Conservation (phyloP, 2,329 filamentous ascomycete genomes). For the Thielaviopsis euricoi region DNA sequence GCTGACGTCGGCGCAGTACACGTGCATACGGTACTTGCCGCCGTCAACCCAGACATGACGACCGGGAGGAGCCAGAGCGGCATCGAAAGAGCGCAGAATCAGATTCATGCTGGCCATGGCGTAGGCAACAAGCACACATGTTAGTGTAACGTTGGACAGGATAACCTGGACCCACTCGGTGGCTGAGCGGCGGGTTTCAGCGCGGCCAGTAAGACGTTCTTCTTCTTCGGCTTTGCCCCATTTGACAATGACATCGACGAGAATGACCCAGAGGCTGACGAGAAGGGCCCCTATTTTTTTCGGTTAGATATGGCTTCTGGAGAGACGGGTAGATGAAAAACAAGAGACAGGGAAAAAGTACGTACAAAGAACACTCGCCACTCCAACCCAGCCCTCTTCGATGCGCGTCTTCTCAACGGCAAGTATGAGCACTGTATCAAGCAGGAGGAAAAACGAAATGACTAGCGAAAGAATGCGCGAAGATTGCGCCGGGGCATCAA, state of each 20-base stretch:
- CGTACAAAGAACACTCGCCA: slow-evolving; percentile 57
- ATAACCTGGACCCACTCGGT: slow-evolving; percentile 74
- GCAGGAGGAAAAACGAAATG: slow-evolving; percentile 32
- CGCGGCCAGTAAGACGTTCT: slow-evolving; percentile 73
- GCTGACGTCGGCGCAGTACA: slow-evolving; percentile 46
- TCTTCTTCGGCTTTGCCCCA: slow-evolving; percentile 93
- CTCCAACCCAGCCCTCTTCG: slow-evolving; percentile 87
- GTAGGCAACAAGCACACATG: slow-evolving; percentile 49
- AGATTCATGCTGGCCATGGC: slow-evolving; percentile 67
- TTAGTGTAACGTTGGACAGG: slow-evolving; percentile 53
- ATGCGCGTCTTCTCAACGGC: slow-evolving; percentile 56
- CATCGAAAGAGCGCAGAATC: slow-evolving; percentile 64
- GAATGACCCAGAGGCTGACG: slow-evolving; percentile 62
- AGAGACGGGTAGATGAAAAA: background rate
- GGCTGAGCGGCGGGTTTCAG: slow-evolving; percentile 68
- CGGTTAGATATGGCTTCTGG: background rate
- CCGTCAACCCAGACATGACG: slow-evolving; percentile 66
- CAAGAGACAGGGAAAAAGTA: slow-evolving; percentile 4
- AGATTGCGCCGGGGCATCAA: slow-evolving; percentile 63
- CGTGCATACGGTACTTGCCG: slow-evolving; percentile 70
- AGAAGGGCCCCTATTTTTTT: slow-evolving; percentile 45
- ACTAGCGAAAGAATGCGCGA: slow-evolving; percentile 58
- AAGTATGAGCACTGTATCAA: slow-evolving; percentile 67
- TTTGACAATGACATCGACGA: slow-evolving; percentile 65
- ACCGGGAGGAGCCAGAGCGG: slow-evolving; percentile 56